Percentiles rank a stretch among this genome's conserved stretches.
phyloP scores from a whole-genome alignment of 306 rosid genomes.

The Rosa multiflora region DNA sequence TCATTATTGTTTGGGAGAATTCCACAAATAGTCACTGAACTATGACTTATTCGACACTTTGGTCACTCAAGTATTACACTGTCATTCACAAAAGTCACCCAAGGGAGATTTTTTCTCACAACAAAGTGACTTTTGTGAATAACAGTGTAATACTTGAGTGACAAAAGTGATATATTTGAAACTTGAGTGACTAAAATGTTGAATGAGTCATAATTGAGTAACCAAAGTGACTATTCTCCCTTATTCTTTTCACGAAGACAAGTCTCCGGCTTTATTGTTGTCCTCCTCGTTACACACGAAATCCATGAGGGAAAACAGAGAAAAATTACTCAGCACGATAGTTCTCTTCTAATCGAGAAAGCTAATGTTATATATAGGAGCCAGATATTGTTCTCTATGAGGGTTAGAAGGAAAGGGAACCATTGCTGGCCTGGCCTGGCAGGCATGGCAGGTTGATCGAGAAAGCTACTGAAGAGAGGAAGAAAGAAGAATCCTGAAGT shows the following conservation, averaged over 20 bases:
- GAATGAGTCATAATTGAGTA: too few relatives aligned
- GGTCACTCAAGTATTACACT: too few relatives aligned
- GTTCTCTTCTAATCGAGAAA: not conserved
- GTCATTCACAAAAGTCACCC: too few relatives aligned
- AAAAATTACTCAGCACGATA: not conserved
- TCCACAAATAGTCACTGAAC: too few relatives aligned
- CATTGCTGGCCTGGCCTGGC: not conserved
- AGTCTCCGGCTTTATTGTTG: not conserved
- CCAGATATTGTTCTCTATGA: not conserved
- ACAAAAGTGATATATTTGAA: too few relatives aligned
- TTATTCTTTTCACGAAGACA: not conserved
- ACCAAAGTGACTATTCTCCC: too few relatives aligned
- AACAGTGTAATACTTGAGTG: too few relatives aligned
- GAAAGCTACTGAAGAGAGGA: not conserved
- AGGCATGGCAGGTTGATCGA: conserved; percentile 7
- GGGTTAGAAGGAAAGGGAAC: not conserved
- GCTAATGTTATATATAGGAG: not conserved
- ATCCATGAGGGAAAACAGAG: not conserved
- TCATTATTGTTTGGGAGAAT: not conserved
- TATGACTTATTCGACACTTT: too few relatives aligned
- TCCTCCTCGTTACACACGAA: not conserved
- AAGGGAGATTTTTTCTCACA: too few relatives aligned
- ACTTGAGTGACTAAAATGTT: too few relatives aligned
- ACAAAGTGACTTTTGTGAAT: too few relatives aligned
- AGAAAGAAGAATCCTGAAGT: not conserved